Conservation (phyloP, 345 rosid genomes). For the Mercurialis annua region DNA sequence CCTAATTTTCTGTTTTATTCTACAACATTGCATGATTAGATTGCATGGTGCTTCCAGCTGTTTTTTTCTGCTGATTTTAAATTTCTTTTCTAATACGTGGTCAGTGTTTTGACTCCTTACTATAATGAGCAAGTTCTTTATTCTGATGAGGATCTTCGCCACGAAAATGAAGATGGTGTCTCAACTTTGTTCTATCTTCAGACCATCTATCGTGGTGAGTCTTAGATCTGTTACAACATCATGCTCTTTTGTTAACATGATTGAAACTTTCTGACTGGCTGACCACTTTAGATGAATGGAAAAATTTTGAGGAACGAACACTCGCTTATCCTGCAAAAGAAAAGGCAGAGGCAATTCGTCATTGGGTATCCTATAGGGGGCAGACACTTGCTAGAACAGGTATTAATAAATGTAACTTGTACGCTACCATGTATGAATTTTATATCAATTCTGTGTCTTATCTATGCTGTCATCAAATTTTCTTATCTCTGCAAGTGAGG, state of each 20-base stretch:
- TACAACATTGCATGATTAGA: neutral
- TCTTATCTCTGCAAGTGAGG: slow-evolving; percentile 55
- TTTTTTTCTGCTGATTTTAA: slow-evolving; percentile 6
- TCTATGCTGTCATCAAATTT: slow-evolving; percentile 1
- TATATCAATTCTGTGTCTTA: slow-evolving; percentile 6
- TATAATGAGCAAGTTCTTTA: slow-evolving; percentile 84
- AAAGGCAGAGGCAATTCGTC: slow-evolving; percentile 45
- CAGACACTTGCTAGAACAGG: slow-evolving; percentile 98
- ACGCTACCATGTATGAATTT: slow-evolving; percentile 5
- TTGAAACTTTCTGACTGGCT: slow-evolving; percentile 13
- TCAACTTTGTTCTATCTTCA: slow-evolving; percentile 71
- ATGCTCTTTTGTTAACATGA: slow-evolving; percentile 10
- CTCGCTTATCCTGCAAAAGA: slow-evolving; percentile 21
- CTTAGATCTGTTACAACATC: slow-evolving; percentile 12
- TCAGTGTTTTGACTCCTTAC: slow-evolving; percentile 90
- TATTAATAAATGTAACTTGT: slow-evolving; percentile 8
- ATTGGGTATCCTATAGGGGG: slow-evolving; percentile 89
- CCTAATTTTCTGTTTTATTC: neutral
- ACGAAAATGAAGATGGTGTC: slow-evolving; percentile 94
- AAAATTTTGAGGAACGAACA: slow-evolving; percentile 58
- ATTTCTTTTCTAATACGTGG: slow-evolving; percentile 20
- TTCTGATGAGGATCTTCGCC: slow-evolving; percentile 69
- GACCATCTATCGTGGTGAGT: slow-evolving; percentile 88
- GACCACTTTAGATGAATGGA: slow-evolving; percentile 77
- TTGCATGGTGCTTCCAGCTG: slow-evolving; percentile 4